These are phyloP conservation scores for Crithidia mellificae DNA, from an alignment of 208 protist species.

Conservation along the genomic window DNA sequence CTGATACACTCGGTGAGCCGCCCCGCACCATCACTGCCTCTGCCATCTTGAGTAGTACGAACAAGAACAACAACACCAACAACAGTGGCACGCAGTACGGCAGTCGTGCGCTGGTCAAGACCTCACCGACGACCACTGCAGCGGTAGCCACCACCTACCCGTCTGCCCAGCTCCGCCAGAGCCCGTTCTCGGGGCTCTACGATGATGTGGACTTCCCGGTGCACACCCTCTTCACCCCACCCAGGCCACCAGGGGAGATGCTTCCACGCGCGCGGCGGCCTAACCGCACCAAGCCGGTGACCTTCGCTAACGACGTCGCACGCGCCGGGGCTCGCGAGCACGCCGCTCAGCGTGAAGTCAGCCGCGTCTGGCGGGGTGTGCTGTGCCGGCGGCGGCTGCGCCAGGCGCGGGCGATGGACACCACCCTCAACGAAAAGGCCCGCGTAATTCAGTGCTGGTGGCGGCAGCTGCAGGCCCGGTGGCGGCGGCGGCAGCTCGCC, in stretches of 20 bases:
- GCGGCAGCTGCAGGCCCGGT: constrained; percentile 49
- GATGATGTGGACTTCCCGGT: constrained; percentile 70
- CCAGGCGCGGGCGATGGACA: constrained; percentile 42
- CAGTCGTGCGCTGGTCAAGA: neutral
- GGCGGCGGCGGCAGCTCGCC: constrained; percentile 36
- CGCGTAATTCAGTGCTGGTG: constrained; percentile 84
- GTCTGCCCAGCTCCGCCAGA: constrained; percentile 5
- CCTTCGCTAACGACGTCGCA: constrained; percentile 59
- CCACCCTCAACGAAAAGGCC: constrained; percentile 53
- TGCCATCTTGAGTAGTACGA: neutral
- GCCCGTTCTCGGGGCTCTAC: constrained; percentile 49
- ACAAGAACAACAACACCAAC: no score
- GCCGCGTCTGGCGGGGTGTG: constrained; percentile 81
- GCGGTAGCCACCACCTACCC: constrained; percentile 14
- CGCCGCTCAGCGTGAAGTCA: constrained; percentile 61
- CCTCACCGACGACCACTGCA: neutral
- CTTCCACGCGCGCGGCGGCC: constrained; percentile 59
- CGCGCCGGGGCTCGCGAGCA: constrained; percentile 63
- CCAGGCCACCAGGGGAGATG: constrained; percentile 60
- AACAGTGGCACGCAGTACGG: no score
- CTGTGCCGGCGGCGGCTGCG: constrained; percentile 62
- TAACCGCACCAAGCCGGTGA: constrained; percentile 33
- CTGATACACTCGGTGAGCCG: neutral
- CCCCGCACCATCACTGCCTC: neutral
- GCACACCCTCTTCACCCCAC: constrained; percentile 63